These are phyloP conservation scores for Mitragyna speciosa DNA, from an alignment of 257 asterid species.

Conservation along the genomic window DNA sequence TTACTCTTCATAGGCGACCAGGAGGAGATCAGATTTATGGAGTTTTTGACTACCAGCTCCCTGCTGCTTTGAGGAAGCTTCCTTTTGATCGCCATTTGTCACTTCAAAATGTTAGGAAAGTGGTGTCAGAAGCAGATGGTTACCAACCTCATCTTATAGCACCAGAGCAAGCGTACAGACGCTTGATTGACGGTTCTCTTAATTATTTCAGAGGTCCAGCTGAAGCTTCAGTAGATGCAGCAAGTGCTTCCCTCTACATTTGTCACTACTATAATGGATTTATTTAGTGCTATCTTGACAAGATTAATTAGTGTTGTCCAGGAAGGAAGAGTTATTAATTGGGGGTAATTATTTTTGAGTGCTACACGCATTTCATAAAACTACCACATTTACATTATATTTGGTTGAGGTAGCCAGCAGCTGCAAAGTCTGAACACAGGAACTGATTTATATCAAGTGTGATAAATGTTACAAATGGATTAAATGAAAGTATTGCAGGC, in stretches of 20 bases:
- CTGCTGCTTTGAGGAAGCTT: slow-evolving; percentile 42
- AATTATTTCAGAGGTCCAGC: slow-evolving; percentile 53
- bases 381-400: not conserved
- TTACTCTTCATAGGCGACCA: slow-evolving; percentile 35
- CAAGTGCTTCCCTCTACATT: slow-evolving; percentile 18
- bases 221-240: slow-evolving; percentile 50
- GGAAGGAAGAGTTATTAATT: not conserved
- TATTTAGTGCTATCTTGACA: not conserved
- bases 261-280: not conserved
- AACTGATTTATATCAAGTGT: not conserved
- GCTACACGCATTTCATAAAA: not conserved
- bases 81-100: slow-evolving; percentile 45
- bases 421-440: not conserved
- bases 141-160: slow-evolving; percentile 52
- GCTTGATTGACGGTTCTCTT: slow-evolving; percentile 43
- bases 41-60: slow-evolving; percentile 49
- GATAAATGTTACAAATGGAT: not conserved
- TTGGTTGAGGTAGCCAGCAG: not conserved
- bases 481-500: not conserved
- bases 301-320: not conserved
- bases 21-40: slow-evolving; percentile 50
- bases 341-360: not conserved
- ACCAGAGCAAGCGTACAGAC: slow-evolving; percentile 49
- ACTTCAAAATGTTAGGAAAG: slow-evolving; percentile 40
- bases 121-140: slow-evolving; percentile 50